phyloP scores from a whole-genome alignment of 345 rosid species.

The Euphorbia peplus region DNA sequence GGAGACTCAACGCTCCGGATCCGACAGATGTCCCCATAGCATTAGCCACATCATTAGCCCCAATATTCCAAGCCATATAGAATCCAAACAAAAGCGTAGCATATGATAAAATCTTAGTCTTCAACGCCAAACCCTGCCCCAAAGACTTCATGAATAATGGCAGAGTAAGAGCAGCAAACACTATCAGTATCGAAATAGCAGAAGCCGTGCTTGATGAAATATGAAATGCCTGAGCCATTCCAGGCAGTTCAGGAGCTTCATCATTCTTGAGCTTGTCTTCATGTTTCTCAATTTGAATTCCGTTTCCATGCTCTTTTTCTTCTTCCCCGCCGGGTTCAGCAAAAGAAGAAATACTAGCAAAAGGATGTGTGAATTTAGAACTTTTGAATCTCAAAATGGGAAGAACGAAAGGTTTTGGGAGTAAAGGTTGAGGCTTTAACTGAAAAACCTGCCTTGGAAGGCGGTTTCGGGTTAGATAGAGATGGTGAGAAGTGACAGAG shows the following conservation, averaged over 20 bases:
- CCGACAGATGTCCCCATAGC: constrained; percentile 99
- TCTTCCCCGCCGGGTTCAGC: constrained; percentile 59
- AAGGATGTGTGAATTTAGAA: constrained; percentile 37
- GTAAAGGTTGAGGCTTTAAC: constrained; percentile 27
- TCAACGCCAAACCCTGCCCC: constrained; percentile 53
- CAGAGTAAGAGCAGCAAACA: constrained; percentile 61
- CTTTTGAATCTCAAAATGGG: constrained; percentile 28
- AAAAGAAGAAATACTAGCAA: constrained; percentile 71
- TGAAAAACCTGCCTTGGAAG: constrained; percentile 25
- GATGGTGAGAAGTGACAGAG: constrained; percentile 40
- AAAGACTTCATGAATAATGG: constrained; percentile 77
- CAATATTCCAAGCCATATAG: constrained; percentile 99
- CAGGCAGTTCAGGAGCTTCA: constrained; percentile 43
- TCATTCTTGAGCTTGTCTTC: constrained; percentile 26
- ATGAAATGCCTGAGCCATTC: constrained; percentile 78
- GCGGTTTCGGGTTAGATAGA: constrained; percentile 38
- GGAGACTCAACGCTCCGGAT: constrained; percentile 73
- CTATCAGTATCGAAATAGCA: constrained; percentile 59
- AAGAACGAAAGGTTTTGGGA: constrained; percentile 35
- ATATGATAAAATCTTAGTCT: constrained; percentile 67
- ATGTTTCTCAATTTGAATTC: constrained; percentile 29
- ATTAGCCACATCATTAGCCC: constrained; percentile 98
- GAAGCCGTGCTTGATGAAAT: constrained; percentile 68
- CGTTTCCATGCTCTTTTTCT: constrained; percentile 34
- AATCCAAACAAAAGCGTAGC: constrained; percentile 77